Base-by-base conservation (phyloP, 2,329 filamentous ascomycete genomes). In the Fusarium vanettenii region DNA sequence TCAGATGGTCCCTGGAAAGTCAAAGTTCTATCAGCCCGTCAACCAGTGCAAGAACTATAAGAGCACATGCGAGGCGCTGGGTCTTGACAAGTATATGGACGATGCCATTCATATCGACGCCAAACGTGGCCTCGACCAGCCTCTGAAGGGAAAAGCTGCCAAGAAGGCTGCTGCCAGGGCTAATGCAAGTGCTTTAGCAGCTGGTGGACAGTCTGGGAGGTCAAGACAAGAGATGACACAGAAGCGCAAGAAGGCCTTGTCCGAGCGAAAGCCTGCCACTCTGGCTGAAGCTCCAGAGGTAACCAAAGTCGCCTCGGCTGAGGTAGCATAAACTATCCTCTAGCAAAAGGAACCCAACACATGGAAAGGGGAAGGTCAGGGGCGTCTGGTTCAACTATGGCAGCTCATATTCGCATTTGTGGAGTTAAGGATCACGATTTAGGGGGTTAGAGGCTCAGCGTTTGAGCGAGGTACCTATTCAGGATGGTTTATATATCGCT, bases 1-100 rank as follows among this genome's bases (percentile, higher is more conserved):
- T 48, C 94, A 98, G 82, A 89, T 98, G 83, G 91, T 98, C 27
- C 95, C 95, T 0, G 95, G 95, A 18, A 97, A 95, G 81, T 87
- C 90, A 57, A 86, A 89, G 43, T 86, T 86, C 1, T 93, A 93
- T 80, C 87, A 88, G 68, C 82, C 86, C 5, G 87, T 97, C 76
- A 91, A 90, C 71, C 83, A 85, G 56, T 89, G 89, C 70, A 95
- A 92, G 84, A 93, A 89, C 76, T 98, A 98, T 79, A 85, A 84
- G 10, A 91, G 93, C 62, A 82, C 92, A 2, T 93, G 95, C 79
- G 86, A 91, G 66, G 84, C 88, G 1, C 83, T 98, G 33, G 90
- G 88, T 1, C 87, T 94, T 39, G 87, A 91, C 2, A 87, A 92
- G 67, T 82, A 97, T 52, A 78, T 91, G 22, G 88, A 90, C 35